Base-by-base conservation (phyloP, 2,329 filamentous ascomycete species). In the Lithohypha guttulata region DNA sequence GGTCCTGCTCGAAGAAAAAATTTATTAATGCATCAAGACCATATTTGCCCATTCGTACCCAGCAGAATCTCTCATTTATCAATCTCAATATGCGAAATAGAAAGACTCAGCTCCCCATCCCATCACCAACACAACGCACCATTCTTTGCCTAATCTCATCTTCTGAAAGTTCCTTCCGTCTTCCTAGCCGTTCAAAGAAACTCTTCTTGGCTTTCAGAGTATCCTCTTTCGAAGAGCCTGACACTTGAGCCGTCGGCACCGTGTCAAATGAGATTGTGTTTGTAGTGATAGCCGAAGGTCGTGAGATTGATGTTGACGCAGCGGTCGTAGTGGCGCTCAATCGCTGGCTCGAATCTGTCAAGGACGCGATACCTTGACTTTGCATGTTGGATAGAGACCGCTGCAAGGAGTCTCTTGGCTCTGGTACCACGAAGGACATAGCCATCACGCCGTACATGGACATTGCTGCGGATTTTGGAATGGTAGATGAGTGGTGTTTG, bases 141-240 rank as follows among this genome's bases (percentile, higher is more conserved):
- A 35, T 35, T 34, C 54, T 59, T 48, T 59, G 54, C 10, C 59
- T 55, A 27, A 61, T 59, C 32, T 48, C 43, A 13, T 45, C 43
- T 32, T 48, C 47, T n/a, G 41, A 42, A 26, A 47, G 40, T 21
- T 30, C 38, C 46, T 44, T 47, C 23, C 44, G 36, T 30, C 41
- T 38, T 32, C 39, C 35, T 8, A 35, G 18, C 9, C 6, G 9
- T 9, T 21, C 17, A n/a, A 35, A 35, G 33, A 35, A 35, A 10
- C 33, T n/a, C 20, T 15, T 25, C 33, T 20, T 26, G n/a, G n/a
- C n/a, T n/a, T n/a, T n/a, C n/a, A n/a, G n/a, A n/a, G n/a, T n/a
- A n/a, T n/a, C n/a, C n/a, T n/a, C n/a, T n/a, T n/a, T n/a, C n/a
- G n/a, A n/a, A n/a, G n/a, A n/a, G n/a, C n/a, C n/a, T n/a, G n/a